Evolutionary conservation across 2,329 filamentous ascomycete species (phyloP).

Genomic region (Nothopassalora personata): DNA sequence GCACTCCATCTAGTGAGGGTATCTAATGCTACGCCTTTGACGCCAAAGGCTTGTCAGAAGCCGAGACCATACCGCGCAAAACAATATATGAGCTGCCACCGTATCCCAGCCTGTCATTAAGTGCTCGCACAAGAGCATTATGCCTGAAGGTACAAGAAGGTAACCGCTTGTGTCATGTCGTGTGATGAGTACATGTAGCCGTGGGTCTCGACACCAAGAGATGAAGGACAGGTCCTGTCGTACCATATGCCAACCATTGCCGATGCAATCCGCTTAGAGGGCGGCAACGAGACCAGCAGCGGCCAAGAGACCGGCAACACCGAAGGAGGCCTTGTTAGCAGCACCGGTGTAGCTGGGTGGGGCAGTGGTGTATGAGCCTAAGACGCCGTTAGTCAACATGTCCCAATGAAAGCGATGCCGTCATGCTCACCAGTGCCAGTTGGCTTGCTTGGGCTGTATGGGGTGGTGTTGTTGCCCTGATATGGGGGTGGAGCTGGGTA

Average conservation of each 20-base stretch:
- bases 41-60: conserved; percentile 7
- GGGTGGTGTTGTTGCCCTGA: conserved; percentile 6
- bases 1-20: conserved; percentile 5
- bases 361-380: conserved; percentile 11
- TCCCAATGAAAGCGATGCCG: background rate
- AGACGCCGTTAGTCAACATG: conserved; percentile 8
- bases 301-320: conserved; percentile 18
- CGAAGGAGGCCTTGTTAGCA: conserved; percentile 20
- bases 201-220: conserved; percentile 4
- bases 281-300: conserved; percentile 22
- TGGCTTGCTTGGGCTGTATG: background rate
- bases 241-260: background rate
- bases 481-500: conserved; percentile 9
- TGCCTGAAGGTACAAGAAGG: conserved; percentile 5
- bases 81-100: background rate
- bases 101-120: conserved; percentile 2
- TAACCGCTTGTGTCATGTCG: conserved; percentile 5
- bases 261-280: conserved; percentile 13
- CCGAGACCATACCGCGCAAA: conserved; percentile 9
- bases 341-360: conserved; percentile 19
- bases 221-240: conserved; percentile 4
- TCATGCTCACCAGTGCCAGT: conserved; percentile 4
- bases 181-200: conserved; percentile 1
- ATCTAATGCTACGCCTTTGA: conserved; percentile 9
- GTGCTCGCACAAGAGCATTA: background rate